These are phyloP conservation scores for Colletotrichum australisinense DNA, from an alignment of 2,329 filamentous ascomycete species.

Conservation along the genomic window DNA sequence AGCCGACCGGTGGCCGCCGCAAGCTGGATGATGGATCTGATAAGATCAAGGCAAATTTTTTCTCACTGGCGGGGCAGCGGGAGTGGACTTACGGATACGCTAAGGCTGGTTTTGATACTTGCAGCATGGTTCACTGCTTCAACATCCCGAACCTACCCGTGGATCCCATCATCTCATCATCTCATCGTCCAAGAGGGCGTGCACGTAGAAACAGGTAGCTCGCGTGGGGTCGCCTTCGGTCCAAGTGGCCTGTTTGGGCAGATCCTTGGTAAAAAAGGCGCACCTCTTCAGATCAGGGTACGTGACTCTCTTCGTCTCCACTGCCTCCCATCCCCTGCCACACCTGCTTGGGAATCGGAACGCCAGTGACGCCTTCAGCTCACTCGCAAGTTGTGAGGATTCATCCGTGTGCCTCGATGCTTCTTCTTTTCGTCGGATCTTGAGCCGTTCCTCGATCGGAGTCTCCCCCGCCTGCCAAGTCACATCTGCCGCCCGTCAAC, in stretches of 20 bases:
- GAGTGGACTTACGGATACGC: too few relatives aligned
- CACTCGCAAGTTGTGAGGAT: constrained; percentile 5
- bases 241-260: constrained; percentile 18
- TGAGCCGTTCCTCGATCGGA: background rate
- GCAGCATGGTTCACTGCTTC: background rate
- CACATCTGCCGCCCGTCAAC: constrained; percentile 23
- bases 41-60: constrained; percentile 29
- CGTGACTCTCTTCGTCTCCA: constrained; percentile 11
- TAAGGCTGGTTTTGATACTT: background rate
- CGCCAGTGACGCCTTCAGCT: background rate
- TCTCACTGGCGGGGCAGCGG: constrained; percentile 1
- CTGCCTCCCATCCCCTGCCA: background rate
- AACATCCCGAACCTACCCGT: constrained; percentile 1
- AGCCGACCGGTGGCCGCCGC: too few relatives aligned
- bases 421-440: background rate
- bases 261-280: background rate
- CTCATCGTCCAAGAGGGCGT: background rate
- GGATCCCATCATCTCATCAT: background rate
- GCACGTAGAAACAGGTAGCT: background rate
- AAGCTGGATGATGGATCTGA: constrained; percentile 18
- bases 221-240: constrained; percentile 23
- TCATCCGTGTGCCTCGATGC: background rate
- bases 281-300: constrained; percentile 4
- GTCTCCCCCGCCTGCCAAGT: constrained; percentile 21
- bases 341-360: background rate